Evolutionary conservation across 306 rosid genomes (phyloP).

Genomic region (Cucurbita pepo): DNA sequence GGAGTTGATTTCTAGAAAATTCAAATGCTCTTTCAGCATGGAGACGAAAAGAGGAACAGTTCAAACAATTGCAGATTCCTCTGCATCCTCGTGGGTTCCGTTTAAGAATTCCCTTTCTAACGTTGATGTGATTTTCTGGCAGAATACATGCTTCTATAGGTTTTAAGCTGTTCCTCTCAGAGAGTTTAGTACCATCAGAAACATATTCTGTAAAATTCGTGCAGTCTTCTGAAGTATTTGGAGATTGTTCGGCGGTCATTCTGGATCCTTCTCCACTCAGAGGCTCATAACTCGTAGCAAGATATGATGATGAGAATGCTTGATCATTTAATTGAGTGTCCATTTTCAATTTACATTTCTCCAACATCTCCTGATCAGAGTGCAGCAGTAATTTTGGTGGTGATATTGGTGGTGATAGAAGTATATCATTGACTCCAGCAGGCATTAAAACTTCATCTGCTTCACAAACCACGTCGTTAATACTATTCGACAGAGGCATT

Average conservation of each 20-base stretch:
- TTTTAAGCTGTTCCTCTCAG: constrained; percentile 11
- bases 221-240: constrained; percentile 11
- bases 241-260: constrained; percentile 3
- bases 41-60: constrained; percentile 66
- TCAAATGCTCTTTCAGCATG: constrained; percentile 86
- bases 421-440: constrained; percentile 3
- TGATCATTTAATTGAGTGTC: constrained; percentile 11
- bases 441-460: constrained; percentile 11
- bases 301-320: constrained; percentile 6
- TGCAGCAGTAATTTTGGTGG: constrained; percentile 9
- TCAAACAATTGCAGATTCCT: constrained; percentile 75
- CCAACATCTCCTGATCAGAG: constrained; percentile 17
- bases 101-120: constrained; percentile 39
- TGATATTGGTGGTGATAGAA: constrained; percentile 4
- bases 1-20: constrained; percentile 63
- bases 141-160: constrained; percentile 8
- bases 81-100: constrained; percentile 85
- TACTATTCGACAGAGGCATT: background rate
- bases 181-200: constrained; percentile 4
- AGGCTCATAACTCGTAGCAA: constrained; percentile 5
- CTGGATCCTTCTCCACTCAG: constrained; percentile 10
- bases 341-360: constrained; percentile 13
- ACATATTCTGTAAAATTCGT: constrained; percentile 7
- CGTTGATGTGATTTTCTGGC: constrained; percentile 1
- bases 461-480: background rate